Conservation (phyloP, 768 basidiomycete genomes). For the Termitomyces sp. region DNA sequence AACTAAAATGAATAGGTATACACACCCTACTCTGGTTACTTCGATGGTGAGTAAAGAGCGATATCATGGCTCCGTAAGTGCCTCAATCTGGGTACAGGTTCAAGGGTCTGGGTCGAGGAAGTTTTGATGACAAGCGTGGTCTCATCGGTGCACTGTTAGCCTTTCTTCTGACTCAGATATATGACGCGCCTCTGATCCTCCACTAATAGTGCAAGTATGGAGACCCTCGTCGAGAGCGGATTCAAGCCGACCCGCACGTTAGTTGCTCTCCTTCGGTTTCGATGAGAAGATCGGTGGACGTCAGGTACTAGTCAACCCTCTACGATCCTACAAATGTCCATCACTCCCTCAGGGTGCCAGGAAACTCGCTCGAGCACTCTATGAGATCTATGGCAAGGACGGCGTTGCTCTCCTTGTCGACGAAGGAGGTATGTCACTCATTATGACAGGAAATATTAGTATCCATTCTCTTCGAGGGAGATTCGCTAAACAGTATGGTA, state of each 20-base stretch:
- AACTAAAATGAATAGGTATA: constrained; percentile 45
- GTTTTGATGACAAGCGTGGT: constrained; percentile 72
- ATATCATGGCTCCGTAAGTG: background rate
- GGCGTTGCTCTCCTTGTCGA: constrained; percentile 79
- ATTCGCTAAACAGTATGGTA: constrained; percentile 43
- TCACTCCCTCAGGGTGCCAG: constrained; percentile 43
- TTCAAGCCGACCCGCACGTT: constrained; percentile 62
- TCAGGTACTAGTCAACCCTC: constrained; percentile 24
- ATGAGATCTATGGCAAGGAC: constrained; percentile 60
- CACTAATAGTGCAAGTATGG: constrained; percentile 41
- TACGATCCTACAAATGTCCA: background rate
- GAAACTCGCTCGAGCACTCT: constrained; percentile 39
- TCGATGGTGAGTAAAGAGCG: constrained; percentile 32
- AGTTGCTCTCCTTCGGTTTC: constrained; percentile 63
- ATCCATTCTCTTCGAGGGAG: constrained; percentile 28
- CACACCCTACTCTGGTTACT: constrained; percentile 55
- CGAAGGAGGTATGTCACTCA: constrained; percentile 61
- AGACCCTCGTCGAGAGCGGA: constrained; percentile 54
- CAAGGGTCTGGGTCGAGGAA: constrained; percentile 71
- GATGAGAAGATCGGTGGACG: constrained; percentile 66
- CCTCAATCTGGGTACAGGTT: constrained; percentile 17
- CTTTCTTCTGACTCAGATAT: background rate
- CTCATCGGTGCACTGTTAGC: constrained; percentile 45
- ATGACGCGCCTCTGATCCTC: background rate
- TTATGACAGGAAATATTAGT: background rate